Evolutionary conservation across 2,329 filamentous ascomycete species (phyloP).

Genomic region (Hypoxylon sp.): DNA sequence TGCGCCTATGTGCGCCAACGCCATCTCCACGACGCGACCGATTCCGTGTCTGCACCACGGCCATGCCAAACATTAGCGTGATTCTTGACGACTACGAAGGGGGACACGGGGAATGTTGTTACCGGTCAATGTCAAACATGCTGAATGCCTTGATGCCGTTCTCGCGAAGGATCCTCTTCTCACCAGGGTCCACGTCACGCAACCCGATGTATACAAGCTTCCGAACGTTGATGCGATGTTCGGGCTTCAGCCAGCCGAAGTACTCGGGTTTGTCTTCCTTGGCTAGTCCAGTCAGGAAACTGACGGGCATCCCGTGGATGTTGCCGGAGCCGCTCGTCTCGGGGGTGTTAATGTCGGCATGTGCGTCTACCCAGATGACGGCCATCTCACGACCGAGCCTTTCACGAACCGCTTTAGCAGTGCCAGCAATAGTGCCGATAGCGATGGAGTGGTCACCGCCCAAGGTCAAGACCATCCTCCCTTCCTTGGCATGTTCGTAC

Average conservation of each 20-base stretch:
- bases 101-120: conserved; percentile 52
- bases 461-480: conserved; percentile 90
- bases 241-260: conserved; percentile 90
- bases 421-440: conserved; percentile 91
- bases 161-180: conserved; percentile 92
- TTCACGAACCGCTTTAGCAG: conserved; percentile 88
- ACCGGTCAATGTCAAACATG: conserved; percentile 98
- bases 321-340: conserved; percentile 92
- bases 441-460: conserved; percentile 98
- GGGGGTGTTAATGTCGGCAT: conserved; percentile 97
- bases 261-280: conserved; percentile 80
- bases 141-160: conserved; percentile 95
- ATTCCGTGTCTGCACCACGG: conserved; percentile 81
- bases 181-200: conserved; percentile 90
- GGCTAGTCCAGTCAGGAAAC: conserved; percentile 89
- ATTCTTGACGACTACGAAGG: not conserved
- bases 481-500: conserved; percentile 85
- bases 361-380: conserved; percentile 98
- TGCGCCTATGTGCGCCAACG: conserved; percentile 92
- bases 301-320: conserved; percentile 97
- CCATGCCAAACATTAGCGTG: conserved; percentile 9
- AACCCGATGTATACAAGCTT: conserved; percentile 98
- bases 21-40: conserved; percentile 97
- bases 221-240: conserved; percentile 77
- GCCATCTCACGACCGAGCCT: conserved; percentile 86